Conservation (phyloP, 768 basidiomycete species). For the Inosperma sp. region DNA sequence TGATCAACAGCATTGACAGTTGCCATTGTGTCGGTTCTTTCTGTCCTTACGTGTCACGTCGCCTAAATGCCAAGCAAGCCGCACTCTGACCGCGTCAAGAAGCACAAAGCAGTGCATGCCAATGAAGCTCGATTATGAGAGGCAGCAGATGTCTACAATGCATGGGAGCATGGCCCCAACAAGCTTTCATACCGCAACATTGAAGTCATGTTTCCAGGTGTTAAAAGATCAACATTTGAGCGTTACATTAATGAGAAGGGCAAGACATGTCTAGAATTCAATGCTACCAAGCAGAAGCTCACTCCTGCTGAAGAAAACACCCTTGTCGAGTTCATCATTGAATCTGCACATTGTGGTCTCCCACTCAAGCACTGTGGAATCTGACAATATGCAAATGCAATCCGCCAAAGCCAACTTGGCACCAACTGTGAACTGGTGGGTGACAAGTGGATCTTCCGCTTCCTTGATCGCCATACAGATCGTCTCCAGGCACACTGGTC, state of each 20-base stretch:
- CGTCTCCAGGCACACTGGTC: conserved; percentile 2
- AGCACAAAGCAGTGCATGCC: too few relatives aligned
- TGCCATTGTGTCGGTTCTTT: too few relatives aligned
- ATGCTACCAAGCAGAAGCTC: not conserved
- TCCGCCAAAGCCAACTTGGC: not conserved
- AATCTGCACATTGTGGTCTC: not conserved
- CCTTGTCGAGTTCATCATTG: conserved; percentile 1
- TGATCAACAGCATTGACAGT: too few relatives aligned
- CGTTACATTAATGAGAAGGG: not conserved
- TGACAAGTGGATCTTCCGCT: not conserved
- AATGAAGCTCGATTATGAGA: too few relatives aligned
- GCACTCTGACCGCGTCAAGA: too few relatives aligned
- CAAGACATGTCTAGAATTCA: not conserved
- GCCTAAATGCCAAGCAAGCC: too few relatives aligned
- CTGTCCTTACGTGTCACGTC: too few relatives aligned
- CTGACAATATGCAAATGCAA: conserved; percentile 1
- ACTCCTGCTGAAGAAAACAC: conserved; percentile 1
- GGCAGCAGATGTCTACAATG: not conserved
- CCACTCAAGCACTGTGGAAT: conserved; percentile 1
- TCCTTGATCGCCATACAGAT: not conserved
- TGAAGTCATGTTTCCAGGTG: not conserved
- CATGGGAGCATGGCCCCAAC: not conserved
- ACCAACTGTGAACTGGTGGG: not conserved
- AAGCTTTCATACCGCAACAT: not conserved
- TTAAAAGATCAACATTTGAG: not conserved